Evolutionary conservation across 192 early-diverging fungal species (phyloP).

Genomic region (Powellomyces hirtus): DNA sequence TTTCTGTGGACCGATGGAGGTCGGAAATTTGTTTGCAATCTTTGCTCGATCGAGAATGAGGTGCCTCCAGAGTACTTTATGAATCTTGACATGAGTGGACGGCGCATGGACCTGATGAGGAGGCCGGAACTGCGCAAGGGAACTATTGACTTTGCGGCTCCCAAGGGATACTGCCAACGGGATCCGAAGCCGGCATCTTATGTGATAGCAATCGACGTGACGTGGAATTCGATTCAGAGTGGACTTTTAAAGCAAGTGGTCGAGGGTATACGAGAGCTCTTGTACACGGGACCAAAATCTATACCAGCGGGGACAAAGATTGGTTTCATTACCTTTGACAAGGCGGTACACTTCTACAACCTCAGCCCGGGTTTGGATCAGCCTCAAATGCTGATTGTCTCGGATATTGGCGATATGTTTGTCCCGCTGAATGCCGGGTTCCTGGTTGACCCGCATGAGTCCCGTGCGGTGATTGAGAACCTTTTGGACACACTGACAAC

Average conservation of each 20-base stretch:
- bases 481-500: conserved; percentile 78
- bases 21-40: conserved; percentile 88
- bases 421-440: conserved; percentile 90
- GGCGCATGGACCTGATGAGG: conserved; percentile 76
- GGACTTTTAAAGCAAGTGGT: conserved; percentile 75
- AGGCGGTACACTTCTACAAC: conserved; percentile 93
- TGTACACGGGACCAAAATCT: conserved; percentile 55
- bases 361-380: conserved; percentile 71
- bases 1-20: conserved; percentile 88
- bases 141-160: conserved; percentile 87
- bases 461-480: conserved; percentile 73
- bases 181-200: conserved; percentile 68
- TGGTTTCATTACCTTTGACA: conserved; percentile 89
- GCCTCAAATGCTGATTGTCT: conserved; percentile 91
- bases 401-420: conserved; percentile 90
- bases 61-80: conserved; percentile 89
- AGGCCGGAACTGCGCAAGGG: conserved; percentile 89
- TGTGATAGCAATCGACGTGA: conserved; percentile 95
- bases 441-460: conserved; percentile 81
- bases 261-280: conserved; percentile 60
- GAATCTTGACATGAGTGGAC: conserved; percentile 90
- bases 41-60: conserved; percentile 86
- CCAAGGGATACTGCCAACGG: conserved; percentile 71
- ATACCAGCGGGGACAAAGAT: conserved; percentile 54
- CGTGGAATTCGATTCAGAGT: conserved; percentile 78